phyloP scores from a whole-genome alignment of 371 early-diverging fungal genomes.

The Mycotypha africana region DNA sequence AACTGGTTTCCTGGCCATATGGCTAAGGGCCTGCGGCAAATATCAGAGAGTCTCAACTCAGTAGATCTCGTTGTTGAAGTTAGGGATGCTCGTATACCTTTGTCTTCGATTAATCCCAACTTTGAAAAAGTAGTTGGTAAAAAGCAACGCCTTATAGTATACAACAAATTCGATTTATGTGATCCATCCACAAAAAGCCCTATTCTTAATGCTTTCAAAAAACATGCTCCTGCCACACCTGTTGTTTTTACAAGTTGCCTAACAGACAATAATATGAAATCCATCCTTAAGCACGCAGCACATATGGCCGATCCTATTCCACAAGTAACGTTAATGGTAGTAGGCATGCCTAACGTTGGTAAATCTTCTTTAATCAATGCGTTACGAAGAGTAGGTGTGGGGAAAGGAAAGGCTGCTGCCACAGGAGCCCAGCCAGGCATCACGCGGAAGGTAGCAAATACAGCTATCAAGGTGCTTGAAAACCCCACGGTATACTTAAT shows the following conservation, averaged over 20 bases:
- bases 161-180: slow-evolving; percentile 92
- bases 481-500: slow-evolving; percentile 85
- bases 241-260: slow-evolving; percentile 73
- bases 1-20: slow-evolving; percentile 97
- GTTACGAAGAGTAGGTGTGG: slow-evolving; percentile 67
- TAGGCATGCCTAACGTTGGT: slow-evolving; percentile 96
- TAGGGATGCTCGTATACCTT: slow-evolving; percentile 90
- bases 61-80: slow-evolving; percentile 91
- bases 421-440: slow-evolving; percentile 90
- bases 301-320: slow-evolving; percentile 42
- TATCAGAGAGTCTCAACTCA: slow-evolving; percentile 61
- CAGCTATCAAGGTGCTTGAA: slow-evolving; percentile 82
- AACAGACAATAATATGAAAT: slow-evolving; percentile 54
- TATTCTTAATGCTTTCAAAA: slow-evolving; percentile 44
- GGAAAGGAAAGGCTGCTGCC: slow-evolving; percentile 74
- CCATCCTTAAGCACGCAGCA: slow-evolving; percentile 59
- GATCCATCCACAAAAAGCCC: slow-evolving; percentile 43
- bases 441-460: slow-evolving; percentile 75
- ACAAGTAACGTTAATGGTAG: slow-evolving; percentile 69
- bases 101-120: slow-evolving; percentile 83
- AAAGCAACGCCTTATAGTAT: slow-evolving; percentile 76
- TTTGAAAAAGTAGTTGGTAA: slow-evolving; percentile 68
- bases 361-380: slow-evolving; percentile 91
- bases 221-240: slow-evolving; percentile 45
- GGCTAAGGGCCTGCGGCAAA: slow-evolving; percentile 78